Evolutionary conservation across 306 rosid genomes (phyloP), one percentile per base, ranked within the genome.

Genomic region (Cyclanthera cordifolia): DNA sequence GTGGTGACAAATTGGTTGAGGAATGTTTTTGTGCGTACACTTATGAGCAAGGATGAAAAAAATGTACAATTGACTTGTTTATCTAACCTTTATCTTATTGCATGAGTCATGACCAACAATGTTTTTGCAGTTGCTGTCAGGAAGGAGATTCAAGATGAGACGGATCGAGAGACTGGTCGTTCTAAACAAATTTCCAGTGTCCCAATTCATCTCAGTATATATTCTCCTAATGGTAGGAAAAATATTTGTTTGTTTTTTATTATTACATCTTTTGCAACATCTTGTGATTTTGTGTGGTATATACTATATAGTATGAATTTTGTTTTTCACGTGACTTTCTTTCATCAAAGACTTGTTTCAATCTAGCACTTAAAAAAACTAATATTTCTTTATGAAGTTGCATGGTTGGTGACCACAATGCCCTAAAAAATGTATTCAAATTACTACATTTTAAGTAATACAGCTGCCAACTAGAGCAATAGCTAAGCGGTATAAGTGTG

Each of bases 151-250:
- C 77, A 82, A 77, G 97, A 91, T 28, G 97, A 91, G 86, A 91
- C 97, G 0, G 97, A 91, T 71, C 83, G 97, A 74, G 96, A 88
- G 84, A 91, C 97, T n/a, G 97, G 97, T 54, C 91, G 95, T 57
- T 25, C 75, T 64, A 91, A 78, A 76, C 85, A 79, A 81, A 91
- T 91, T 70, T 91, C 97, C 8, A 82, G 86, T 41, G 92, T 91
- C 32, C 97, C 97, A 41, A 91, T 91, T 82, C 97, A 91, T 80
- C 95, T 91, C 50, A 91, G 97, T 69, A 91, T 91, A 73, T 85
- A 80, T 79, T 91, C 97, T 76, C 97, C 97, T 9, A 76, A 73
- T 59, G 97, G 97, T 91, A 84, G 58, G 87, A 73, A 27, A 28
- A 19, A 43, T 34, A 52, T 67, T 48, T 30, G 7, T n/a, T n/a